Conservation (phyloP, 805 yeast genomes). For the Limtongia smithiae region DNA sequence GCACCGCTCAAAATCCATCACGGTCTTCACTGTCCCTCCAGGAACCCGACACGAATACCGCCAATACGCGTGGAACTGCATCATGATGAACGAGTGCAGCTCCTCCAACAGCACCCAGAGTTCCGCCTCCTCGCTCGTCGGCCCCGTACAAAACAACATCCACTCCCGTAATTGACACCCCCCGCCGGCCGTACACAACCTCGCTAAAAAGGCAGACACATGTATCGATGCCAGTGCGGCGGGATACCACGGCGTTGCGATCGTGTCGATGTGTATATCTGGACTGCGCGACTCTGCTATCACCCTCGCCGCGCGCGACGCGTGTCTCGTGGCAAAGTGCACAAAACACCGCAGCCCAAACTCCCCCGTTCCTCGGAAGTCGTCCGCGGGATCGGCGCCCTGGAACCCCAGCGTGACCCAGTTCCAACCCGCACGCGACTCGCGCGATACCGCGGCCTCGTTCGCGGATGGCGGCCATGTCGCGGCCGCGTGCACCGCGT, state of each 20-base stretch:
- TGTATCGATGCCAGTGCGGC: constrained; percentile 31
- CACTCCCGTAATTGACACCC: constrained; percentile 23
- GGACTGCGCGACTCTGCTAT: constrained; percentile 18
- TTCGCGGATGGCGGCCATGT: constrained; percentile 23
- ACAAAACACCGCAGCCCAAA: constrained; percentile 24
- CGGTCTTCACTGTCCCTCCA: constrained; percentile 22
- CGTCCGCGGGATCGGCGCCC: constrained; percentile 39
- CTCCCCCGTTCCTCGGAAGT: constrained; percentile 37
- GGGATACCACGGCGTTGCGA: constrained; percentile 29
- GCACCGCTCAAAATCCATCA: constrained; percentile 32
- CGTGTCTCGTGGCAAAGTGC: constrained; percentile 5
- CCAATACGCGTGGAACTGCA: constrained; percentile 29
- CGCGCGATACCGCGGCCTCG: constrained; percentile 10
- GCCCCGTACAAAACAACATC: constrained; percentile 13
- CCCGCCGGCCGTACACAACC: constrained; percentile 6
- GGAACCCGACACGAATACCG: constrained; percentile 6
- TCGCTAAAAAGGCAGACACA: constrained; percentile 19
- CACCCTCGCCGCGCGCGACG: constrained; percentile 12
- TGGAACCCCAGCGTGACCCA: constrained; percentile 43
- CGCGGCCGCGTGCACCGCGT: constrained; percentile 9
- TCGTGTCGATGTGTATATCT: constrained; percentile 20
- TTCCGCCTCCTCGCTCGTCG: background rate
- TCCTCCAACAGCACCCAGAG: constrained; percentile 18
- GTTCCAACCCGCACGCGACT: constrained; percentile 29
- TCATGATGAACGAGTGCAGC: constrained; percentile 17